Evolutionary conservation across 2,329 filamentous ascomycete species (phyloP), one percentile per base, ranked within the genome.

Genomic region (Xylariaceae sp.): DNA sequence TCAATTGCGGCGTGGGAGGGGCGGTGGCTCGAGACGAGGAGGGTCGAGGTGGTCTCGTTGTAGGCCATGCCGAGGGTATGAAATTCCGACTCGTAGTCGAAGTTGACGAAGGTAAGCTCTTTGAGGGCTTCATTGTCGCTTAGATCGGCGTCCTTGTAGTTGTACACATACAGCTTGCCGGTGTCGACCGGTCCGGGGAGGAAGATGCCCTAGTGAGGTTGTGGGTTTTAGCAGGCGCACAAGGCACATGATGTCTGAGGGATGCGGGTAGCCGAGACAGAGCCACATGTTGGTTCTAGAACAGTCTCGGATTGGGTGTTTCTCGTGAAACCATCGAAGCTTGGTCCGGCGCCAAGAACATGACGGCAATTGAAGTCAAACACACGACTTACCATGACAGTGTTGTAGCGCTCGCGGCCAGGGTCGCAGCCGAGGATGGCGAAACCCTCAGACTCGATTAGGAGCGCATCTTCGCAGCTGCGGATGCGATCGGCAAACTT

Each of bases 61-160:
- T 70, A 76, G 0, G 72, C 74, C 51, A 78, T 60, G 3, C 77
- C 77, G 1, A 79, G 59, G 0, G 74, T 73, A 61, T 76, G 77
- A 13, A 78, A 72, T 51, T 77, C 73, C 1, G 59, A 57, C 11
- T 60, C 56, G 5, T 56, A 55, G 3, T 65, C 54, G 48, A 69
- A 72, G 9, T 65, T 64, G 30, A 66, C 53, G 3, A 73, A 63
- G 9, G 69, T 55, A 4, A 73, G 53, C 15, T 62, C 62, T 30
- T 54, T 65, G 13, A 73, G 61, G 0, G 68, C 47, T 30, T 66
- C 61, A 0, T 65, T 56, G 41, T 71, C 68, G 1, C 64, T 48
- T 7, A 56, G 44, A 17, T 51, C 49, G 2, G 60, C 45, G 45
- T 68, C 59, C 5, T 66, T 66, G 59, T 78, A 78, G 55, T 75